A percentile compares a stretch with the other conserved stretches of the same genome.
phyloP scores from a whole-genome alignment of 345 rosid species.

The Cardiospermum halicacabum region DNA sequence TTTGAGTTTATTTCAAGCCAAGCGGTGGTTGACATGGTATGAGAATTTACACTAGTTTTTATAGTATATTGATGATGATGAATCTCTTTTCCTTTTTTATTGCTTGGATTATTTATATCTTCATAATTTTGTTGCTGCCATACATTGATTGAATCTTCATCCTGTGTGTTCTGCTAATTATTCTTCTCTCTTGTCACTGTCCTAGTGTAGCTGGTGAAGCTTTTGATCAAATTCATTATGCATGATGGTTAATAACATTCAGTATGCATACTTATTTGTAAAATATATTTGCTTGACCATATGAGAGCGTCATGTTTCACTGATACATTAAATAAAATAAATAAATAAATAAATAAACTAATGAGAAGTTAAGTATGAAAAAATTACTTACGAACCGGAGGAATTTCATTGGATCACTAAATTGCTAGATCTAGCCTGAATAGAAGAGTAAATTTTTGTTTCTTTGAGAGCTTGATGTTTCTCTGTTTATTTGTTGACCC shows the following conservation, averaged over 20 bases:
- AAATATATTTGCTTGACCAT: not conserved
- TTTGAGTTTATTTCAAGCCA: conserved; percentile 96
- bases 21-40: conserved; percentile 84
- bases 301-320: not conserved
- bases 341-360: not conserved
- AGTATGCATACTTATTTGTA: not conserved
- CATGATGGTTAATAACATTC: not conserved
- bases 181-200: not conserved
- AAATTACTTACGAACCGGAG: not conserved
- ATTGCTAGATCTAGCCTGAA: not conserved
- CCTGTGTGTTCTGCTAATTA: not conserved
- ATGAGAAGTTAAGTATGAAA: not conserved
- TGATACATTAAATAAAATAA: not conserved
- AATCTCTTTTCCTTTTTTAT: not conserved
- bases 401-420: not conserved
- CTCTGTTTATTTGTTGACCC: not conserved
- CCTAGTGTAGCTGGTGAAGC: not conserved
- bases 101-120: not conserved
- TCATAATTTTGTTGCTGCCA: not conserved
- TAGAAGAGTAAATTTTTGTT: not conserved
- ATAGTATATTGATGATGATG: not conserved
- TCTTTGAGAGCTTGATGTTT: too few relatives aligned
- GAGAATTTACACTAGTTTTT: not conserved
- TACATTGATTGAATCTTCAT: conserved; percentile 7
- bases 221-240: not conserved